Conservation (phyloP, 2,329 filamentous ascomycete species). For the Chaetomiaceae sp. region DNA sequence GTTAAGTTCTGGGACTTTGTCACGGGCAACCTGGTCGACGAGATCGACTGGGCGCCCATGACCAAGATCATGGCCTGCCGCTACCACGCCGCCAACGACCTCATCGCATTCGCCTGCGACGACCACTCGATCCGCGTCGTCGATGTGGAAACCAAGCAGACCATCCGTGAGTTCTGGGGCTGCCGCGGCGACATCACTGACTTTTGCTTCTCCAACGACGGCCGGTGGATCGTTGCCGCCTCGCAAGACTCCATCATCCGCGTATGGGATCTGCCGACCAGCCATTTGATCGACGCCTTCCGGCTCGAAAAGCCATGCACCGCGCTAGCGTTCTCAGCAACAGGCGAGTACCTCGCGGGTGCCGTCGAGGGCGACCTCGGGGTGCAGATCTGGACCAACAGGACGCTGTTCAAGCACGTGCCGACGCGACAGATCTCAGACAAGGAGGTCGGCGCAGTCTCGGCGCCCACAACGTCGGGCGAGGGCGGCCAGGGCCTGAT, state of each 20-base stretch:
- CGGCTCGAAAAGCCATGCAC: slow-evolving; percentile 74
- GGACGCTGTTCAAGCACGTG: slow-evolving; percentile 82
- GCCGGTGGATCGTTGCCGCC: slow-evolving; percentile 87
- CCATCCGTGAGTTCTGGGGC: slow-evolving; percentile 90
- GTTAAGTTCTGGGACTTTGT: slow-evolving; percentile 97
- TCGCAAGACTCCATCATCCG: slow-evolving; percentile 76
- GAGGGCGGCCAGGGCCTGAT: slow-evolving; percentile 74
- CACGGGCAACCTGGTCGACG: slow-evolving; percentile 72
- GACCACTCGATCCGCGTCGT: slow-evolving; percentile 85
- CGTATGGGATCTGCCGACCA: slow-evolving; percentile 93
- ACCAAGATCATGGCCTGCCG: slow-evolving; percentile 70
- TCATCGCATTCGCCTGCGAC: slow-evolving; percentile 84
- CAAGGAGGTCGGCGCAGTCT: slow-evolving; percentile 61
- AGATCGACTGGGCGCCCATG: slow-evolving; percentile 80
- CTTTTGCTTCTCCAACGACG: slow-evolving; percentile 86
- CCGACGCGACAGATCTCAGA: slow-evolving; percentile 82
- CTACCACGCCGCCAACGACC: slow-evolving; percentile 77
- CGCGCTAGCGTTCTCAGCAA: slow-evolving; percentile 79
- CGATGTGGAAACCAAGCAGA: slow-evolving; percentile 83
- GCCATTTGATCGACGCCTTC: slow-evolving; percentile 91
- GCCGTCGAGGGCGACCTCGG: slow-evolving; percentile 77
- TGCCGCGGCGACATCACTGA: slow-evolving; percentile 70
- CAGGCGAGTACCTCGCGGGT: slow-evolving; percentile 91
- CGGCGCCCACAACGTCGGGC: slow-evolving; percentile 71
- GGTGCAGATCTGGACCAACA: slow-evolving; percentile 95